Evolutionary conservation across 2,329 filamentous ascomycete species (phyloP), one percentile per base, ranked within the genome.

Genomic region (Colletotrichum caudatum): DNA sequence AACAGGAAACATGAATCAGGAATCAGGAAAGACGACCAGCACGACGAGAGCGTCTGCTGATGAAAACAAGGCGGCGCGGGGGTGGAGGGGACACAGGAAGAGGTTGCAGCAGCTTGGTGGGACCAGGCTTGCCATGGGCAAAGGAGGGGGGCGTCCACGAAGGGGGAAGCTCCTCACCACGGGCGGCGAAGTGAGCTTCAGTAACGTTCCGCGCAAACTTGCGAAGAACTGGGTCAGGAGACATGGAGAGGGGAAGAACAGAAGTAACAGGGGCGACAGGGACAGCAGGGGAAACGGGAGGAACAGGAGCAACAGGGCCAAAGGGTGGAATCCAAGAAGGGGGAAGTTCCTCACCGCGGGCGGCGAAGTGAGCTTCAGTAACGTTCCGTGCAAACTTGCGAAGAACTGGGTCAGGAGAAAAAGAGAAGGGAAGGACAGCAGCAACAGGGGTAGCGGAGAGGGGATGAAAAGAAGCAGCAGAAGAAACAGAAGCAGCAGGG

Each of bases 351-450:
- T 57, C 54, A 33, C 61, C 61, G 14, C 54, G 54, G 18, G 35
- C 54, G 54, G 54, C 35, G 14, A 58, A 58, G 35, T 58, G 35
- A 12, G 54, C 54, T 14, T 39, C 16, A n/a, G 54, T 54, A 2
- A 39, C 37, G n/a, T 53, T 41, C 18, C 62, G 62, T 7, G 62
- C 51, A 44, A 64, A 64, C 37, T 44, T 33, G 54, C 54, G 54
- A 7, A 58, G n/a, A 20, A 58, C n/a, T 35, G 37, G 37, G 44
- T 44, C 12, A 44, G 35, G 37, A 14, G 37, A 14, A 14, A 1
- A 14, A 12, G 12, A 12, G 14, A 5, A 14, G 12, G 37, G 37
- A 39, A 12, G 1, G 14, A 4, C 23, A 37, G 44, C 4, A 26
- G 3, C 6, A 26, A 14, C 11, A 39, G 37, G 11, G 14, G 12